Conservation (phyloP, 176 grass and related monocot species). For the Aegilops longissima region DNA sequence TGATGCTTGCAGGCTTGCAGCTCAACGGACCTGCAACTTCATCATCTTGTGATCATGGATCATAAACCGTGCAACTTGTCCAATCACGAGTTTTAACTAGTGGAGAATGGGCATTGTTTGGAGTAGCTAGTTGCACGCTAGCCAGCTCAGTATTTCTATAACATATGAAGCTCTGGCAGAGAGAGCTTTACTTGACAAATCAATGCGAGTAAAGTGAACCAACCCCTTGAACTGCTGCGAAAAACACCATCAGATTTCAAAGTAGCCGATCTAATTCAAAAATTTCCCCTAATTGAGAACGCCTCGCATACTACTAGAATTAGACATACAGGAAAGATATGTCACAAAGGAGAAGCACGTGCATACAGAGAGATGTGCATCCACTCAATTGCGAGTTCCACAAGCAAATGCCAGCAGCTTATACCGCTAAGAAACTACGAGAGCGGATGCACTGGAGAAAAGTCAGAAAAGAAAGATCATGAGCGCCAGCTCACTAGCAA, state of each 20-base stretch:
- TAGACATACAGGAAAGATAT: not conserved
- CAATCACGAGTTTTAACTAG: not conserved
- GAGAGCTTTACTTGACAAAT: not conserved
- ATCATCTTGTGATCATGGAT: slow-evolving; percentile 22
- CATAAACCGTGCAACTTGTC: not conserved
- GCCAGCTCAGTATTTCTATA: not conserved
- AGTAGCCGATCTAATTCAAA: slow-evolving; percentile 26
- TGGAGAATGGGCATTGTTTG: not conserved
- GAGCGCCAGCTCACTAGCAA: slow-evolving; percentile 39
- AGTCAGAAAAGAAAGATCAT: slow-evolving; percentile 21
- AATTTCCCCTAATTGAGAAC: not conserved
- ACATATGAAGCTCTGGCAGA: not conserved
- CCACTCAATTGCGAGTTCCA: not conserved
- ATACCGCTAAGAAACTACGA: not conserved
- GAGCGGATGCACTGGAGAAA: not conserved
- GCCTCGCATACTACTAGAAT: not conserved
- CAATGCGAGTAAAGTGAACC: not conserved
- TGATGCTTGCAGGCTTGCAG: slow-evolving; percentile 3
- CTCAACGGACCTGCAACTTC: not conserved
- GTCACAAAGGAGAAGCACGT: no score
- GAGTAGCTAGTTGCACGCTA: not conserved
- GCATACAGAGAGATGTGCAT: not conserved
- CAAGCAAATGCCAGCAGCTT: not conserved
- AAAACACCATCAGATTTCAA: slow-evolving; percentile 9
- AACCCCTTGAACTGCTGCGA: no score